Base-by-base conservation (phyloP, 345 rosid species). In the Mercurialis annua region DNA sequence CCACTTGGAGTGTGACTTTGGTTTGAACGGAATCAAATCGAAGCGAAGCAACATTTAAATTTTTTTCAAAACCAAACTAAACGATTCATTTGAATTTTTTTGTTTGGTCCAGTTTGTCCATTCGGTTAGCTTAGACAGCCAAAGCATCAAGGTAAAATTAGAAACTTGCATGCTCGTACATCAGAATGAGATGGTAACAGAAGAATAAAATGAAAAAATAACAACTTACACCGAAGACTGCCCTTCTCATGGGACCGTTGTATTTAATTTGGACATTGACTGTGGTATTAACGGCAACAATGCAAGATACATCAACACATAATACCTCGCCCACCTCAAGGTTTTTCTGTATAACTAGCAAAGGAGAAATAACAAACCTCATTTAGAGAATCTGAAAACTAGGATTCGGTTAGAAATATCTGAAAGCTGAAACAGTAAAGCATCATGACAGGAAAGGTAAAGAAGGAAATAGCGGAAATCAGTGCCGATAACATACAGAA, bases 281-380 rank as follows among this genome's bases (percentile, higher is more conserved):
- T 0, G 92, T 78, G 61, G 85, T 63, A 73, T 92, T 92, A 62
- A 94, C 72, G 44, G 93, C 98, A 0, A 81, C 96, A 74, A 94
- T 84, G 83, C 99, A 92, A 65, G 90, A 81, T 7, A 92, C 83
- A 27, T 94, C 98, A 46, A 94, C 96, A 51, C 90, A 74, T 65
- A 94, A 76, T 55, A 83, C 85, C 81, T 94, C 99, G 50, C 90
- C 97, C 21, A 85, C 90, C 83, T 94, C 99, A 17, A 94, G 93
- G 72, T 77, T 85, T 82, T 92, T 94, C 90, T 94, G 98, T 72
- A 88, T 87, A 81, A 92, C 99, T 94, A 74, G 68, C 73, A 57
- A 70, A 80, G 56, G 49, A 18, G 60, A 68, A 68, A 54, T 12
- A 44, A 44, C 7, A 51, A 31, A 42, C 14, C 11, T 66, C 54